phyloP scores from a whole-genome alignment of 768 basidiomycete genomes.

The Russula griseocarnosa region DNA sequence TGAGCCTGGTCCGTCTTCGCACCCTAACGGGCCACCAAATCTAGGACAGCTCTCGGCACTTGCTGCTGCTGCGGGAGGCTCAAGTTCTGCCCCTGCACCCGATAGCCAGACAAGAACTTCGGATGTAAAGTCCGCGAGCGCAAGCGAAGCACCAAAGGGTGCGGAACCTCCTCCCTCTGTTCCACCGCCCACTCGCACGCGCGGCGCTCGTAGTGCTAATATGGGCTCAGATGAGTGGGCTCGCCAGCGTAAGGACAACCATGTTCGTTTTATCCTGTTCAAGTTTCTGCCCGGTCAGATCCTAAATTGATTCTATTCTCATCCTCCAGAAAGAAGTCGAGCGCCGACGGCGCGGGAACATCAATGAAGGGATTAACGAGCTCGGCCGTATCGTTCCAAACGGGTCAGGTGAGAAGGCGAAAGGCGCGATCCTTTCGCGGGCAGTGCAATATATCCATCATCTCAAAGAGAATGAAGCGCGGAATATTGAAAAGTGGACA shows the following conservation, averaged over 20 bases:
- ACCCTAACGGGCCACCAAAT: conserved; percentile 63
- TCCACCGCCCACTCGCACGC: conserved; percentile 32
- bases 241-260: conserved; percentile 76
- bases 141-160: conserved; percentile 1
- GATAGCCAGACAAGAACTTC: conserved; percentile 7
- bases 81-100: conserved; percentile 7
- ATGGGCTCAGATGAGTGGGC: conserved; percentile 79
- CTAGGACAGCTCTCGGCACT: conserved; percentile 53
- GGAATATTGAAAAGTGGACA: conserved; percentile 92
- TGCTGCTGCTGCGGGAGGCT: conserved; percentile 27
- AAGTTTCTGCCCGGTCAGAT: neutral
- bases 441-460: conserved; percentile 92
- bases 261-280: conserved; percentile 45
- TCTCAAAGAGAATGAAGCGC: conserved; percentile 84
- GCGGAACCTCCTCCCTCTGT: conserved; percentile 24
- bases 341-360: conserved; percentile 87
- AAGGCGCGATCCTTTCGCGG: conserved; percentile 82
- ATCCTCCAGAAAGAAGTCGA: conserved; percentile 90
- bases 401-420: conserved; percentile 81
- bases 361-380: conserved; percentile 94
- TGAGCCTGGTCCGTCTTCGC: conserved; percentile 70
- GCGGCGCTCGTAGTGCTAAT: conserved; percentile 53
- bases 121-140: conserved; percentile 27
- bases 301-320: conserved; percentile 2
- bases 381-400: conserved; percentile 86